These are phyloP conservation scores for Suhomyces atakaporum DNA, from an alignment of 1,139 yeast species.

Conservation along the genomic window DNA sequence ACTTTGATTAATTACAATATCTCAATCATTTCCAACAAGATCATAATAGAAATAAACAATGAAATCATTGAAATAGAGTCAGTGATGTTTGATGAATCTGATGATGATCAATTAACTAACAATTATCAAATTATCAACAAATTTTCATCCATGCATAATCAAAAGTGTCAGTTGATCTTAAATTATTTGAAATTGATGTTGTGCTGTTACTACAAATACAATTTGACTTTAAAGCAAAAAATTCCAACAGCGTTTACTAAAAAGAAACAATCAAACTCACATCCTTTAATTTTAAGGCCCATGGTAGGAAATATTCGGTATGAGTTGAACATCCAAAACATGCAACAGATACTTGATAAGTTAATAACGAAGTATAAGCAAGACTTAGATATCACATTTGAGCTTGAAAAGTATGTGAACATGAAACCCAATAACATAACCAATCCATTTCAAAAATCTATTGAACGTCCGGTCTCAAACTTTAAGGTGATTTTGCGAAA, in stretches of 20 bases:
- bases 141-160: slow-evolving; percentile 35
- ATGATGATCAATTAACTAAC: slow-evolving; percentile 40
- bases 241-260: slow-evolving; percentile 53
- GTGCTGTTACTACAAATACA: slow-evolving; percentile 58
- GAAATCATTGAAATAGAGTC: slow-evolving; percentile 73
- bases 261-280: slow-evolving; percentile 51
- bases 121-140: slow-evolving; percentile 34
- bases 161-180: slow-evolving; percentile 55
- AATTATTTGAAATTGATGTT: slow-evolving; percentile 59
- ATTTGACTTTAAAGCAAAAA: slow-evolving; percentile 47
- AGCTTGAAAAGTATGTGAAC: slow-evolving; percentile 30
- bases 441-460: slow-evolving; percentile 44
- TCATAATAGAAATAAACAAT: slow-evolving; percentile 62
- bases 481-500: slow-evolving; percentile 23
- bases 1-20: slow-evolving; percentile 72
- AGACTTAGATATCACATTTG: slow-evolving; percentile 21
- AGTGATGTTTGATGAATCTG: slow-evolving; percentile 49
- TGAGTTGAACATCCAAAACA: slow-evolving; percentile 48
- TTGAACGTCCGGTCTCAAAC: slow-evolving; percentile 37
- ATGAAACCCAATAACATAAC: slow-evolving; percentile 18
- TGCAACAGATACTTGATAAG: slow-evolving; percentile 44
- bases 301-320: slow-evolving; percentile 70
- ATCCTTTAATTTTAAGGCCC: slow-evolving; percentile 61
- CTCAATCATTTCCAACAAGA: slow-evolving; percentile 62
- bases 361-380: slow-evolving; percentile 21